Conservation (phyloP, 257 asterid genomes). For the Echites panduratus region DNA sequence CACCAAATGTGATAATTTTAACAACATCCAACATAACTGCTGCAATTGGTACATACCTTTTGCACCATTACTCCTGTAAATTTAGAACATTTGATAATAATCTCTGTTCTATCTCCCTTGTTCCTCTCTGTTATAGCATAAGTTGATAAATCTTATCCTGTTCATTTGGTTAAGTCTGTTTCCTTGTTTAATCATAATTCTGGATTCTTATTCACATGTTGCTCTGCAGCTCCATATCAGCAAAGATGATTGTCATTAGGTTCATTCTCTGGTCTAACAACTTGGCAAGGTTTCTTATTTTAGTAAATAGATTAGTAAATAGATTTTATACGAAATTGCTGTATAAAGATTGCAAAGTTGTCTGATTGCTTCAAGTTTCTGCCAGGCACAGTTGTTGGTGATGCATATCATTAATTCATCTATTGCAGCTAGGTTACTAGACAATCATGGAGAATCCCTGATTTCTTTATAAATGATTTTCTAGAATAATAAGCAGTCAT, state of each 20-base stretch:
- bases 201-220: background rate
- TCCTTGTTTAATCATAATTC: background rate
- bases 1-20: constrained; percentile 84
- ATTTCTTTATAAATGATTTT: background rate
- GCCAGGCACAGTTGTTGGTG: background rate
- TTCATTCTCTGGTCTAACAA: background rate
- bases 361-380: background rate
- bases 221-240: background rate
- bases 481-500: background rate
- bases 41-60: constrained; percentile 73
- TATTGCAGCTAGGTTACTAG: background rate
- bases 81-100: background rate
- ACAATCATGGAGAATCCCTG: background rate
- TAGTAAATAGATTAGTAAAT: background rate
- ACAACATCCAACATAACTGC: constrained; percentile 98
- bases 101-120: background rate
- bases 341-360: background rate
- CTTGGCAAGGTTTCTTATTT: background rate
- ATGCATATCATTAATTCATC: background rate
- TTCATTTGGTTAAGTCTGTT: background rate
- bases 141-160: background rate
- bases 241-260: background rate
- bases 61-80: background rate
- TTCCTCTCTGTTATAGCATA: background rate
- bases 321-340: background rate